These are phyloP conservation scores for Excoecaria cochinchinensis DNA, from an alignment of 345 rosid genomes.

Conservation along the genomic window DNA sequence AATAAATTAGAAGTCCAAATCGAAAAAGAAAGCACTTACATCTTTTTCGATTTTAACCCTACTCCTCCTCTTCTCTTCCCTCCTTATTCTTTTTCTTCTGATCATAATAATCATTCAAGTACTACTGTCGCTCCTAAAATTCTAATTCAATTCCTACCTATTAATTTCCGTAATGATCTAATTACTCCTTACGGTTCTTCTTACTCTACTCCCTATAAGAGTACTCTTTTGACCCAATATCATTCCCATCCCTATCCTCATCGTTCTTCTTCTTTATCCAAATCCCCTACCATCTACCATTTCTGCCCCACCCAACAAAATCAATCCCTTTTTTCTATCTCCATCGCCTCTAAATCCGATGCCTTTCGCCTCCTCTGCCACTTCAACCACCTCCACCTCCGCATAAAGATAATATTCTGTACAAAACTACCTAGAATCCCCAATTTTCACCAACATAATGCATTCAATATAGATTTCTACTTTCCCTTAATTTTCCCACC, in stretches of 20 bases:
- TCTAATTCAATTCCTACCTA: constrained; percentile 25
- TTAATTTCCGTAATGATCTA: constrained; percentile 39
- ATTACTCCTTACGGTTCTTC: constrained; percentile 40
- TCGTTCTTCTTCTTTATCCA: constrained; percentile 39
- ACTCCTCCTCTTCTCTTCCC: constrained; percentile 45
- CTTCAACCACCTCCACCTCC: constrained; percentile 42
- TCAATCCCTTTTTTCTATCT: constrained; percentile 36
- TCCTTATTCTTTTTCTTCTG: constrained; percentile 12
- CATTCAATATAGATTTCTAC: too few relatives aligned
- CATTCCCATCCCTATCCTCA: constrained; percentile 18
- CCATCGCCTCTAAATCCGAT: constrained; percentile 47
- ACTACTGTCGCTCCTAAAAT: constrained; percentile 30
- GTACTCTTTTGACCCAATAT: constrained; percentile 49
- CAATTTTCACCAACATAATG: too few relatives aligned
- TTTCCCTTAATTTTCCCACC: too few relatives aligned
- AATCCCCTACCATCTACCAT: constrained; percentile 54
- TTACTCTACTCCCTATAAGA: constrained; percentile 58
- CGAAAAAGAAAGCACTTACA: constrained; percentile 98
- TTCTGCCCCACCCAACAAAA: constrained; percentile 33
- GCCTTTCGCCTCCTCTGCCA: constrained; percentile 49
- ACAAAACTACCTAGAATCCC: too few relatives aligned
- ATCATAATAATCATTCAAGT: not conserved
- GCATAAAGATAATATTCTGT: too few relatives aligned
- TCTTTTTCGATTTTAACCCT: constrained; percentile 94
- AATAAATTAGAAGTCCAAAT: constrained; percentile 96